Conservation (phyloP, 2,329 filamentous ascomycete genomes). For the Sarocladium oryzae region DNA sequence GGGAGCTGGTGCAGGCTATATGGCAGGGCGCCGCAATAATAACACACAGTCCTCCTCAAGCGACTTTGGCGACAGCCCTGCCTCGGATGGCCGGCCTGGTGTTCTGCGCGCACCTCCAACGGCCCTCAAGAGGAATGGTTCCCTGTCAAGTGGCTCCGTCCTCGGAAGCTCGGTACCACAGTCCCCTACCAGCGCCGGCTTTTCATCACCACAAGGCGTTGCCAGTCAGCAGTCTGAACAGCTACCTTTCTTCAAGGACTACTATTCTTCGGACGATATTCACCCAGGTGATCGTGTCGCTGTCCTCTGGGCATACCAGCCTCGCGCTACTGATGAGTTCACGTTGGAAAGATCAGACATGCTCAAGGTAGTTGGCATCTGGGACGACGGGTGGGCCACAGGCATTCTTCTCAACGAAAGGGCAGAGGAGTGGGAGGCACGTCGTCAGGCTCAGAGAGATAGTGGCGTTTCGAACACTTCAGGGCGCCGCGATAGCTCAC, state of each 20-base stretch:
- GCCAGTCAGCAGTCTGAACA: conserved; percentile 92
- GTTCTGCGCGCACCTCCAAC: conserved; percentile 52
- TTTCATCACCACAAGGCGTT: conserved; percentile 78
- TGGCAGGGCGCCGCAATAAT: conserved; percentile 39
- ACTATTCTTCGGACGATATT: conserved; percentile 96
- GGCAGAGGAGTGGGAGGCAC: conserved; percentile 82
- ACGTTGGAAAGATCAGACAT: conserved; percentile 91
- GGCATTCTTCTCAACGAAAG: conserved; percentile 76
- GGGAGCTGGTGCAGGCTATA: conserved; percentile 40
- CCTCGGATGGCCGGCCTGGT: conserved; percentile 53
- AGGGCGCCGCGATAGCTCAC: conserved; percentile 53
- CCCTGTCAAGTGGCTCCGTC: conserved; percentile 77
- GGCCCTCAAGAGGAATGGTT: conserved; percentile 69
- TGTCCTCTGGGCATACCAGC: conserved; percentile 94
- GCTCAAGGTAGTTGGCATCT: conserved; percentile 96
- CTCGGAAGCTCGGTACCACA: conserved; percentile 64
- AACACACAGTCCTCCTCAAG: conserved; percentile 63
- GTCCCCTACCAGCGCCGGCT: conserved; percentile 67
- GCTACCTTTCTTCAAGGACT: conserved; percentile 94
- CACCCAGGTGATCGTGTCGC: conserved; percentile 85
- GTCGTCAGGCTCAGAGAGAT: conserved; percentile 73
- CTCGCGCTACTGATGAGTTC: conserved; percentile 89
- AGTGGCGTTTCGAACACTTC: conserved; percentile 87
- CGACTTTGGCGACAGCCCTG: conserved; percentile 64
- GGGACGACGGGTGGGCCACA: conserved; percentile 98